Percentiles rank a stretch among this genome's conserved stretches.
Conservation (phyloP, 1,139 yeast genomes). For the Candida sanyaensis region DNA sequence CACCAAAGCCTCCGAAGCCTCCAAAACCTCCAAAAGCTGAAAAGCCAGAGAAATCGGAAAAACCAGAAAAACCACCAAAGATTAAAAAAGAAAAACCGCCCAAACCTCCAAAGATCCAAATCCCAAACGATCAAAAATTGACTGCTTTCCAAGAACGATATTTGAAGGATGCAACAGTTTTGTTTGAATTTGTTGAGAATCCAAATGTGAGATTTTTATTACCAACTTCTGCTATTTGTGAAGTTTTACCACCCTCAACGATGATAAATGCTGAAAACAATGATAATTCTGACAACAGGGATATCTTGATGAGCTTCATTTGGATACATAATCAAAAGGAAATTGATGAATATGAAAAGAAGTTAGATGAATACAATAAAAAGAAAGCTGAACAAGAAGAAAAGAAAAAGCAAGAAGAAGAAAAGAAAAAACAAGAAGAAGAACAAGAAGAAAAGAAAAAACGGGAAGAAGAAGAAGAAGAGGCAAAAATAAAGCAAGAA, state of each 20-base stretch:
- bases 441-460: slow-evolving; percentile 14
- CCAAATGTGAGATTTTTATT: slow-evolving; percentile 71
- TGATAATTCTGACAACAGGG: slow-evolving; percentile 37
- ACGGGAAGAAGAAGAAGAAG: slow-evolving; percentile 28
- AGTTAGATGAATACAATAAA: slow-evolving; percentile 31
- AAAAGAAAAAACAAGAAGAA: slow-evolving; percentile 22
- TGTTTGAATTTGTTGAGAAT: slow-evolving; percentile 84
- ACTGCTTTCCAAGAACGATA: slow-evolving; percentile 79
- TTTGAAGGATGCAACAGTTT: slow-evolving; percentile 65
- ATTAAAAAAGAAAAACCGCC: slow-evolving; percentile 22
- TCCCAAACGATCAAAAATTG: slow-evolving; percentile 50
- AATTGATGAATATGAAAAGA: slow-evolving; percentile 48
- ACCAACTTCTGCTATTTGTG: slow-evolving; percentile 78
- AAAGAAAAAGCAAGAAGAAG: slow-evolving; percentile 27
- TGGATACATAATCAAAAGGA: slow-evolving; percentile 58
- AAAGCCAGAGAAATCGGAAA: slow-evolving; percentile 21
- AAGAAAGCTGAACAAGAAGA: slow-evolving; percentile 25
- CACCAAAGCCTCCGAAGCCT: slow-evolving; percentile 9
- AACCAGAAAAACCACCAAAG: slow-evolving; percentile 23
- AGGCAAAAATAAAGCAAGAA: slow-evolving; percentile 51
- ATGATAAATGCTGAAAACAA: slow-evolving; percentile 23
- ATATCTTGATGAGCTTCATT: slow-evolving; percentile 64
- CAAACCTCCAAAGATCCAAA: slow-evolving; percentile 17
- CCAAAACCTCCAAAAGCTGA: slow-evolving; percentile 23
- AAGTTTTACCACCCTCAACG: slow-evolving; percentile 42